These are phyloP conservation scores for Penicillium sp. DNA, from an alignment of 2,329 filamentous ascomycete species.

Conservation along the genomic window DNA sequence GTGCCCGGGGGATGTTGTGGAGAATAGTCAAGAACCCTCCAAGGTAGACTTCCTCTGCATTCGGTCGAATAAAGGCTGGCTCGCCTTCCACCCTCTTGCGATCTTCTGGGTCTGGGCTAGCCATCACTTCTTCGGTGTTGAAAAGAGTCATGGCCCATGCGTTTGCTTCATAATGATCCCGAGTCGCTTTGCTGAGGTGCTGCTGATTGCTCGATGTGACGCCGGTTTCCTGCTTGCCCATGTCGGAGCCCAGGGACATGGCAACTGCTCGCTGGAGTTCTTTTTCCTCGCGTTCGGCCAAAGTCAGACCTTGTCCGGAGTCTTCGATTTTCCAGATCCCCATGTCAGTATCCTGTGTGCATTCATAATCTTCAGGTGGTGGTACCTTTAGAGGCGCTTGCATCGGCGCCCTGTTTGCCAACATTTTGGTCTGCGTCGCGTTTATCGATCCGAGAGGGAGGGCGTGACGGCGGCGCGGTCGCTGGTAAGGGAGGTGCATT, in stretches of 20 bases:
- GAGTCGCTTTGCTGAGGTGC: constrained; percentile 58
- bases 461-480: constrained; percentile 47
- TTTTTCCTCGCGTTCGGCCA: constrained; percentile 48
- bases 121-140: constrained; percentile 54
- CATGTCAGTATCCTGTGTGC: constrained; percentile 17
- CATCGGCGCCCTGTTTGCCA: constrained; percentile 25
- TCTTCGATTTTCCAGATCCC: constrained; percentile 12
- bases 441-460: constrained; percentile 47
- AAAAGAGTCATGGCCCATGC: constrained; percentile 60
- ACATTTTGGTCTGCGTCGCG: constrained; percentile 24
- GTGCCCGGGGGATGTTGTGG: constrained; percentile 61
- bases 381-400: constrained; percentile 30
- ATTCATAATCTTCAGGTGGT: constrained; percentile 20
- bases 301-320: constrained; percentile 35
- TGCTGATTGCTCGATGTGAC: constrained; percentile 43
- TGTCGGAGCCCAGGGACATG: constrained; percentile 46
- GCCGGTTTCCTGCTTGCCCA: constrained; percentile 58
- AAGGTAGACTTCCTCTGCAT: constrained; percentile 56
- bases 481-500: constrained; percentile 37
- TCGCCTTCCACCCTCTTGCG: constrained; percentile 51
- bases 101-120: constrained; percentile 55
- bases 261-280: constrained; percentile 50
- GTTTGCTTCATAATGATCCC: constrained; percentile 55
- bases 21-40: constrained; percentile 62
- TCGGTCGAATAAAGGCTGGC: constrained; percentile 61